Evolutionary conservation across 257 asterid species (phyloP).

Genomic region (Nicotiana tabacum): DNA sequence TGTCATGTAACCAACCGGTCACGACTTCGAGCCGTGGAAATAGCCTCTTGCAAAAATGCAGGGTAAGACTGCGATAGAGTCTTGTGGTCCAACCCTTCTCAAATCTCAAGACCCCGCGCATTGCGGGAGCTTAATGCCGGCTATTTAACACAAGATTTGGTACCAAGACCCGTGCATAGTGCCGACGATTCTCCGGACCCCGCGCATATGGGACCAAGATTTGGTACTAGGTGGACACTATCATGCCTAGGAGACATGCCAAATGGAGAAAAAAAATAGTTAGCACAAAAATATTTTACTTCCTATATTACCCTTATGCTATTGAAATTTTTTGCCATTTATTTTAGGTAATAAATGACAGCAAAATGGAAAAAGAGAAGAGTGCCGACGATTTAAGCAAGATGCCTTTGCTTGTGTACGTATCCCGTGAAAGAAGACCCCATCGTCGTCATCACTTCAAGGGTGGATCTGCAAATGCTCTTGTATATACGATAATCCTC

Average conservation of each 20-base stretch:
- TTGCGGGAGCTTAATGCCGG: too few species aligned
- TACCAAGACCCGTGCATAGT: too few species aligned
- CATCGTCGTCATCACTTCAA: constrained; percentile 44
- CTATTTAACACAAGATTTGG: too few species aligned
- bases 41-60: too few species aligned
- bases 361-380: neutral
- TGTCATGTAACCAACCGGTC: too few species aligned
- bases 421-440: constrained; percentile 42
- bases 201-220: neutral
- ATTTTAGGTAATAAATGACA: constrained; percentile 14
- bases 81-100: too few species aligned
- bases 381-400: neutral
- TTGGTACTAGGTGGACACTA: neutral
- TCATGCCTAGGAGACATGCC: neutral
- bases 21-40: too few species aligned
- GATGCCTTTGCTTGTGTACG: constrained; percentile 29
- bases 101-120: too few species aligned
- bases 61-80: too few species aligned
- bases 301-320: neutral
- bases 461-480: constrained; percentile 56
- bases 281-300: neutral
- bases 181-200: too few species aligned
- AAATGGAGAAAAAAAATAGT: neutral
- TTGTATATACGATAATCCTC: constrained; percentile 20
- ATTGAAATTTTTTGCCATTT: neutral